These are phyloP conservation scores for Starmerella khaoyaiensis DNA, from an alignment of 805 yeast species.

Conservation along the genomic window DNA sequence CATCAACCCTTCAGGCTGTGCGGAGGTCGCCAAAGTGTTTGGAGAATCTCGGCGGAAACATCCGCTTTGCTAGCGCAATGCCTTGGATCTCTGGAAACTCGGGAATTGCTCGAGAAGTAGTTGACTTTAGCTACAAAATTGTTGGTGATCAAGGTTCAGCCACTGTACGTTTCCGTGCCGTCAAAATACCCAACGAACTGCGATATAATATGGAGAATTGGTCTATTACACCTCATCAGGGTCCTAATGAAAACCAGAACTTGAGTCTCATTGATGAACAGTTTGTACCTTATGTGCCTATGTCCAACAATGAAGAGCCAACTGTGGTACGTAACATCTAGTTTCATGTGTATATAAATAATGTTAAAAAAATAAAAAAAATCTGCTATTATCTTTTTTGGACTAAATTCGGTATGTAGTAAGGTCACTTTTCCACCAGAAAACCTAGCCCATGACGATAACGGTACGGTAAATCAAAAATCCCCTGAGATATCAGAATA, in stretches of 20 bases:
- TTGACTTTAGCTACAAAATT: constrained; percentile 59
- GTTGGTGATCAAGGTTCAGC: constrained; percentile 50
- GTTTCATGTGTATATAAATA: constrained; percentile 1
- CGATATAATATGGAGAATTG: constrained; percentile 51
- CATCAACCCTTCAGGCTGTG: constrained; percentile 72
- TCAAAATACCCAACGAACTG: constrained; percentile 44
- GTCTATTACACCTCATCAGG: constrained; percentile 42
- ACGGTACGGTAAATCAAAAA: too few relatives aligned
- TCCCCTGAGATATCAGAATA: too few relatives aligned
- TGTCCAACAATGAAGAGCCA: constrained; percentile 15
- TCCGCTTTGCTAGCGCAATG: constrained; percentile 55
- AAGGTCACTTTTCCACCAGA: too few relatives aligned
- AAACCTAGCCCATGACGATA: too few relatives aligned
- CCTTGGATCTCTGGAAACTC: constrained; percentile 87
- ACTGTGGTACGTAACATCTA: constrained; percentile 6
- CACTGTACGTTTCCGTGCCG: constrained; percentile 53
- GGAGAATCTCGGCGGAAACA: constrained; percentile 56
- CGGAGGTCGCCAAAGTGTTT: constrained; percentile 60
- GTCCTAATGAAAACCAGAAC: constrained; percentile 22
- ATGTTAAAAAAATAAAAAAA: background rate
- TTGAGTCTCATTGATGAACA: constrained; percentile 41
- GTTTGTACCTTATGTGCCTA: constrained; percentile 25
- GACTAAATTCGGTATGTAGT: background rate
- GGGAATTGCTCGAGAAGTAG: constrained; percentile 69
- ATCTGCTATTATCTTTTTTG: background rate